Evolutionary conservation across 2,329 filamentous ascomycete species (phyloP).

Genomic region (Stachybotrys echinatus): DNA sequence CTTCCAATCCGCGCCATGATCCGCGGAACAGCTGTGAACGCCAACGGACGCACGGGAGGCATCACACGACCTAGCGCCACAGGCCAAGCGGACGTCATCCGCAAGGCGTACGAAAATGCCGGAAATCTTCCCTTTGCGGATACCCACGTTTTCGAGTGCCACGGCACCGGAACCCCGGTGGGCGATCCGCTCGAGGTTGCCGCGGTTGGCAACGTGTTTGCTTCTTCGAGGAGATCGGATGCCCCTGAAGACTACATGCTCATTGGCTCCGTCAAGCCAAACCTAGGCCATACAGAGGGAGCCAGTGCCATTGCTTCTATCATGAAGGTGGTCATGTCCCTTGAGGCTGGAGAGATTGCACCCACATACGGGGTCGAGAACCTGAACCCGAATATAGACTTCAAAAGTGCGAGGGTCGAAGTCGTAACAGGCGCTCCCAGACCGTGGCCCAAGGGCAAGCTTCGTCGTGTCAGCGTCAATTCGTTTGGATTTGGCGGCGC

Average conservation of each 20-base stretch:
- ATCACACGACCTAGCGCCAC: not conserved
- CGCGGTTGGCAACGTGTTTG: not conserved
- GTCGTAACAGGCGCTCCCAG: not conserved
- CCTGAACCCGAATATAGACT: not conserved
- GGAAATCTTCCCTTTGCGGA: not conserved
- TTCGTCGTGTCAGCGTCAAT: not conserved
- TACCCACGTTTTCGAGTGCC: not conserved
- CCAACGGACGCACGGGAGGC: not conserved
- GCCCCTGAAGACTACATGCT: not conserved
- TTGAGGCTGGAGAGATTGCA: not conserved
- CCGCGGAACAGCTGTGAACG: not conserved
- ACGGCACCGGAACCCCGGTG: not conserved
- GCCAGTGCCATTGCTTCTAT: not conserved
- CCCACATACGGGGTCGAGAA: not conserved
- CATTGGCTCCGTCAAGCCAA: not conserved
- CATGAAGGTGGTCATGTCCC: not conserved
- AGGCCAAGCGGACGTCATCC: not conserved
- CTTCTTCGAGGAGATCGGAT: not conserved
- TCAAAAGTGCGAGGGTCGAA: not conserved
- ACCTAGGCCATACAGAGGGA: not conserved
- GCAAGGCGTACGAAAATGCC: not conserved
- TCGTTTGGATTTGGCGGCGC: conserved; percentile 1
- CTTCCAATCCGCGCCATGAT: not conserved
- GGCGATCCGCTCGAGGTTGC: conserved; percentile 1
- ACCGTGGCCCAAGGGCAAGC: not conserved